Evolutionary conservation across 1,139 yeast genomes (phyloP), one percentile per base, ranked within the genome.

Genomic region (Trichomonascaceae sp.): DNA sequence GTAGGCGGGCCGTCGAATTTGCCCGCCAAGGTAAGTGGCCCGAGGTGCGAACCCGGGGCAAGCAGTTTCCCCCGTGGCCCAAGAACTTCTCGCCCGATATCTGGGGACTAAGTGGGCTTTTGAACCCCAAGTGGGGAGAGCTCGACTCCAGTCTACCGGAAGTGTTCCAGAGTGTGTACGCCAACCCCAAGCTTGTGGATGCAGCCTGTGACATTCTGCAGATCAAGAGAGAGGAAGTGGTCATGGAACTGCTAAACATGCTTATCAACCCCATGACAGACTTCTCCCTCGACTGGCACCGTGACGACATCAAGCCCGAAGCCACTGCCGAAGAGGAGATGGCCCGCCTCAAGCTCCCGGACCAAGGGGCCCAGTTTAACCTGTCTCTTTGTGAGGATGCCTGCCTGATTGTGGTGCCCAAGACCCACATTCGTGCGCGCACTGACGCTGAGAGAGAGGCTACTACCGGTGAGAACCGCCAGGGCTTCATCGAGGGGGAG

Each of bases 41-140:
- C 13, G 58, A 63, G 30, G 73, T 69, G 11, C 59, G 76, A 45
- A 68, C 74, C 3, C 52, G 68, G 33, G 74, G 74, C 4, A 70
- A 70, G 42, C 75, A 69, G 46, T 70, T 70, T 45, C 75, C 76
- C 3, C 75, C 76, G 16, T 70, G 76, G 75, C 74, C 74, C 11
- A 56, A 58, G 42, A 66, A 67, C 43, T 67, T 64, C 44, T 62
- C 64, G 38, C 73, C 74, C 3, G 74, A 70, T 41, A 69, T 70
- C 39, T 70, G 76, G 76, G 76, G 76, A 1, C 56, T 70, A 13
- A 54, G 67, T 9, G 72, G 72, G 2, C 55, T 70, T 34, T 55
- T 70, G 47, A 67, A 69, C 43, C 76, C 76, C 0, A 68, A 64
- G 34, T 53, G 69, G 42, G 23, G 23, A 20, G 9, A 8, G 9